Percentiles rank a stretch among this genome's conserved stretches.
Conservation (phyloP, 257 asterid species). For the Rubia yunnanensis region DNA sequence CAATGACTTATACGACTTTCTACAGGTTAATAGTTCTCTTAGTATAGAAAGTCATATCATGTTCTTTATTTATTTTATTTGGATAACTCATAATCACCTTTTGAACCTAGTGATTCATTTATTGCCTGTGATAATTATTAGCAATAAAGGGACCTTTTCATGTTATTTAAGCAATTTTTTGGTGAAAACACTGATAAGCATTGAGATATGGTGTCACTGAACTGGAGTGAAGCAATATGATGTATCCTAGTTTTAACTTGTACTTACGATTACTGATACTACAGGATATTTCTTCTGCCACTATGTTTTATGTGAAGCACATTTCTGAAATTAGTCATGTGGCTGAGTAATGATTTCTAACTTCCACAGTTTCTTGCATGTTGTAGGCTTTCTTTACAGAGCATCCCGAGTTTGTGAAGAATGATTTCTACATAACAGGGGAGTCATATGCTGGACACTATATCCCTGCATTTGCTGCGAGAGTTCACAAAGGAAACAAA, state of each 20-base stretch:
- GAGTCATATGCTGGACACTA: conserved; percentile 98
- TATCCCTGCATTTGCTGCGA: conserved; percentile 91
- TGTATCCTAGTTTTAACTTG: not conserved
- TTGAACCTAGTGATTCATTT: not conserved
- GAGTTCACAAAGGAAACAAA: conserved; percentile 80
- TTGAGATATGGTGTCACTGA: not conserved
- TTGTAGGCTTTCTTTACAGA: conserved; percentile 76
- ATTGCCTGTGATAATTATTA: not conserved
- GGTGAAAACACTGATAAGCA: not conserved
- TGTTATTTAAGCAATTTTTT: not conserved
- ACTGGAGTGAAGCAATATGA: not conserved
- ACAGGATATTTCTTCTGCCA: not conserved
- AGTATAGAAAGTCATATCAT: not conserved
- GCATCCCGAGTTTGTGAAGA: conserved; percentile 68
- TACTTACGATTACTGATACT: not conserved
- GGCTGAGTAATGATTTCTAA: not conserved
- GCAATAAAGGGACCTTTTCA: not conserved
- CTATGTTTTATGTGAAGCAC: not conserved
- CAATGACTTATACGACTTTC: conserved; percentile 81
- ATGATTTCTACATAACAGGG: conserved; percentile 87
- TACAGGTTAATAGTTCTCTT: conserved; percentile 46
- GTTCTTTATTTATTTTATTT: not conserved
- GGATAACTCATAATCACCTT: not conserved
- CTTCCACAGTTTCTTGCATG: not conserved
- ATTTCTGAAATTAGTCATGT: not conserved